A percentile compares a stretch with the other conserved stretches of the same genome.
Conservation (phyloP, 495 filamentous ascomycete genomes). For the Gamarada debralockiae region DNA sequence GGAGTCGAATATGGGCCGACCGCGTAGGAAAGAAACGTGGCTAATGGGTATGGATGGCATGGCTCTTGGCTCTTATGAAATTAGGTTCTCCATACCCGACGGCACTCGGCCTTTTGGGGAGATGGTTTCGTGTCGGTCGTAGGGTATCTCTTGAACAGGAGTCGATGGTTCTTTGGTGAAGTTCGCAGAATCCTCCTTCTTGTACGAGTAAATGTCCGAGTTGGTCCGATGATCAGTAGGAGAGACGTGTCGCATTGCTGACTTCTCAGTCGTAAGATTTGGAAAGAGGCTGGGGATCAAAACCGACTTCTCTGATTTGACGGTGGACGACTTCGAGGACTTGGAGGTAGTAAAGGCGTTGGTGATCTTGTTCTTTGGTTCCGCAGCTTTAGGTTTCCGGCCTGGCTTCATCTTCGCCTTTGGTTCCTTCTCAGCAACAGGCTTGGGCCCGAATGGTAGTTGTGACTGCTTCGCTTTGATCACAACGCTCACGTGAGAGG, state of each 20-base stretch:
- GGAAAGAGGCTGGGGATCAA: background rate
- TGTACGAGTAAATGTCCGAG: slow-evolving; percentile 20
- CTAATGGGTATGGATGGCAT: too few relatives aligned
- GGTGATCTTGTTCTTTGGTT: slow-evolving; percentile 22
- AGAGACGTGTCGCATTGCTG: slow-evolving; percentile 38
- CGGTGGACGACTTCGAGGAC: slow-evolving; percentile 27
- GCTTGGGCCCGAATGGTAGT: slow-evolving; percentile 21
- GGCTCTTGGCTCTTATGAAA: slow-evolving; percentile 26
- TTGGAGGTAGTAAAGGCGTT: slow-evolving; percentile 16
- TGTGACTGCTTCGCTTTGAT: slow-evolving; percentile 23
- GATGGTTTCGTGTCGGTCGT: slow-evolving; percentile 30
- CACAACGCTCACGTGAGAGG: slow-evolving; percentile 31
- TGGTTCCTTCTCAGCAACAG: slow-evolving; percentile 11
- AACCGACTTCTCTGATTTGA: slow-evolving; percentile 13
- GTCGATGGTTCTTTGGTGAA: slow-evolving; percentile 1
- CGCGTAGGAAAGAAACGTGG: background rate
- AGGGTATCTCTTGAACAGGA: background rate
- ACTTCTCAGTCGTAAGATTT: slow-evolving; percentile 14
- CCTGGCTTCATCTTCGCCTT: slow-evolving; percentile 21
- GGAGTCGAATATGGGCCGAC: too few relatives aligned
- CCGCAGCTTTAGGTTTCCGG: slow-evolving; percentile 16
- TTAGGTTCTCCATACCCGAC: slow-evolving; percentile 33
- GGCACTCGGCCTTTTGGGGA: slow-evolving; percentile 35
- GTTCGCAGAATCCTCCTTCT: slow-evolving; percentile 24
- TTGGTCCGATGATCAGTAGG: slow-evolving; percentile 40